Percentiles rank a stretch among this genome's conserved stretches.
Evolutionary conservation across 2,329 filamentous ascomycete genomes (phyloP).

Genomic region (Trichoderma citrinoviride): DNA sequence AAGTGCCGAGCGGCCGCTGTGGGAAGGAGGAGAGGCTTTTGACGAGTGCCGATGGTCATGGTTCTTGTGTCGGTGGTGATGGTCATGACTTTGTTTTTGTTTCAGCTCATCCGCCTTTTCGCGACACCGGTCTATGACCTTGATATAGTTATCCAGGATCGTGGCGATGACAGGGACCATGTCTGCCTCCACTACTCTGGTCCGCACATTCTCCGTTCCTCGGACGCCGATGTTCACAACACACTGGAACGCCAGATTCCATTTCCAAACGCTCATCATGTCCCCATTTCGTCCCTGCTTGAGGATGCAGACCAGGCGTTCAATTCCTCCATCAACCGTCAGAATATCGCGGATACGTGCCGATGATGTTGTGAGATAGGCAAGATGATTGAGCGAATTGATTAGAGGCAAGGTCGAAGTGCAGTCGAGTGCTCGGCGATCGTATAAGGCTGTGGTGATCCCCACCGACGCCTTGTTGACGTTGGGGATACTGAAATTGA

Average conservation of each 20-base stretch:
- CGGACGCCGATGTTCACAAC: slow-evolving; percentile 98
- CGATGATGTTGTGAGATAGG: slow-evolving; percentile 96
- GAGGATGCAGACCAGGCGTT: slow-evolving; percentile 92
- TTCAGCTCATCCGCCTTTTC: slow-evolving; percentile 84
- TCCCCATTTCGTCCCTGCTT: slow-evolving; percentile 97
- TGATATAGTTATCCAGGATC: slow-evolving; percentile 97
- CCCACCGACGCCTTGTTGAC: slow-evolving; percentile 99
- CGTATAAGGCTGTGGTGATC: slow-evolving; percentile 97
- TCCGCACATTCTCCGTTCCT: slow-evolving; percentile 90
- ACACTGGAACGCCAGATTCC: slow-evolving; percentile 98
- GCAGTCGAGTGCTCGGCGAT: slow-evolving; percentile 94
- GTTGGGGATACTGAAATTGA: slow-evolving; percentile 99
- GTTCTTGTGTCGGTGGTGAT: slow-evolving; percentile 49
- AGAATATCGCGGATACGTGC: slow-evolving; percentile 96
- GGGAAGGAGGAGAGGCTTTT: slow-evolving; percentile 51
- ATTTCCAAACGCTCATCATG: slow-evolving; percentile 99
- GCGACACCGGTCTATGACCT: slow-evolving; percentile 87
- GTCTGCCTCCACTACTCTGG: slow-evolving; percentile 94
- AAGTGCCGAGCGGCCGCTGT: slow-evolving; percentile 52
- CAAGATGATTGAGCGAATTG: slow-evolving; percentile 98
- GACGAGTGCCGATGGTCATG: slow-evolving; percentile 49
- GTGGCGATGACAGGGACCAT: slow-evolving; percentile 99
- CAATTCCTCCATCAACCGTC: slow-evolving; percentile 97
- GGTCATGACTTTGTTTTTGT: slow-evolving; percentile 60
- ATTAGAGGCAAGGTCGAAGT: slow-evolving; percentile 96